These are phyloP conservation scores for Prunus padus DNA, from an alignment of 306 rosid species.

Conservation along the genomic window DNA sequence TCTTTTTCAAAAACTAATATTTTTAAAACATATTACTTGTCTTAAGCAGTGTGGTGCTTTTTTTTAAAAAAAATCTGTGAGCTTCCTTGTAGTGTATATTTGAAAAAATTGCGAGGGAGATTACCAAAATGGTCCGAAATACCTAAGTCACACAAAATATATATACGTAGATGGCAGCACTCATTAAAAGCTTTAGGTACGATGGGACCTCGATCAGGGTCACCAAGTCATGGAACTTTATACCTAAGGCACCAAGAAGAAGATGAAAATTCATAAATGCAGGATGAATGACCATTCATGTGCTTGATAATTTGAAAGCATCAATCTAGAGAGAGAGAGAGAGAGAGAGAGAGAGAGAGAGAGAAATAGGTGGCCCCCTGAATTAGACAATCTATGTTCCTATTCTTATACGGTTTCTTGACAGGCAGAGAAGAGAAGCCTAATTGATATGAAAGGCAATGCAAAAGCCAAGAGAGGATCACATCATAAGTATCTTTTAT, in stretches of 20 bases:
- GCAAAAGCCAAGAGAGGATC: not conserved
- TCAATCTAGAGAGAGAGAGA: constrained; percentile 17
- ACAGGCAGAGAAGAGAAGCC: not conserved
- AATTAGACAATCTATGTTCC: not conserved
- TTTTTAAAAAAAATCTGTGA: too few species aligned
- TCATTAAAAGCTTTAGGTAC: not conserved
- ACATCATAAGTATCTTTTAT: not conserved
- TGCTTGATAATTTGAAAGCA: constrained; percentile 40
- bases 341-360: not conserved
- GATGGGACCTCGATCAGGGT: not conserved
- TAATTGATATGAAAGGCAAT: not conserved
- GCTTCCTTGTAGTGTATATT: not conserved
- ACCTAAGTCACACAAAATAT: not conserved
- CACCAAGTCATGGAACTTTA: not conserved
- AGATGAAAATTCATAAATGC: not conserved
- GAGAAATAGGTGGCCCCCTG: not conserved
- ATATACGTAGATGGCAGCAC: not conserved
- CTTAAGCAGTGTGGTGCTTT: too few species aligned
- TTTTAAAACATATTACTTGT: too few species aligned
- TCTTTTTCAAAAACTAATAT: too few species aligned
- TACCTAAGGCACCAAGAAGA: not conserved
- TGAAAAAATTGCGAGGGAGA: not conserved
- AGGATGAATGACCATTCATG: constrained; percentile 45
- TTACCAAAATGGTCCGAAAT: too few species aligned
- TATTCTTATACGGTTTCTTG: not conserved